Percentiles rank a stretch among this genome's conserved stretches.
These are phyloP conservation scores for Schizochytrium sp. DNA, from an alignment of 108 stramenopile species.

Conservation along the genomic window DNA sequence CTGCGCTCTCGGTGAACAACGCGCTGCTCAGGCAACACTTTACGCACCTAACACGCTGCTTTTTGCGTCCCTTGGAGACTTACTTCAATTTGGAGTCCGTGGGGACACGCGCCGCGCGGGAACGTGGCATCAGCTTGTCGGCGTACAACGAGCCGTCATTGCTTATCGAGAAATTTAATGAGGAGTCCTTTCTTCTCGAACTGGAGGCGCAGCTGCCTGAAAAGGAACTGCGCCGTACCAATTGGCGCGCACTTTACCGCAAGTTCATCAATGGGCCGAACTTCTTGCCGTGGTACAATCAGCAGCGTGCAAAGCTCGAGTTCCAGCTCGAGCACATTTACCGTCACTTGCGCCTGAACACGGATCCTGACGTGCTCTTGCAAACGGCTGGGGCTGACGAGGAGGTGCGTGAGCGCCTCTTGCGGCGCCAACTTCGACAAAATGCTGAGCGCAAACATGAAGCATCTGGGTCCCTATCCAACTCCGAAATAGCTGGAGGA, in stretches of 20 bases:
- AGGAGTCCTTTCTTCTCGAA: background rate
- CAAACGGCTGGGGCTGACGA: background rate
- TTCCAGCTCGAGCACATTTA: background rate
- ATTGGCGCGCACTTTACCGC: background rate
- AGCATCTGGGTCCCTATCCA: too few species aligned
- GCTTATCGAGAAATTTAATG: background rate
- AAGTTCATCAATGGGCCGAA: background rate
- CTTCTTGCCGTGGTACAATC: background rate
- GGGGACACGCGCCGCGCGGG: background rate
- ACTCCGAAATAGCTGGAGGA: too few species aligned
- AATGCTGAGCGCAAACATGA: background rate
- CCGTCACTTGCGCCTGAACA: background rate
- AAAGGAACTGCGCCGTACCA: background rate
- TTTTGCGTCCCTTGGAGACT: background rate
- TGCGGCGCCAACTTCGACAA: background rate
- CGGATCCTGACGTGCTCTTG: background rate
- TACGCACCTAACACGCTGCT: background rate
- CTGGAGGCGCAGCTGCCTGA: background rate
- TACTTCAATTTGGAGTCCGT: background rate
- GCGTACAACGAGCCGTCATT: background rate
- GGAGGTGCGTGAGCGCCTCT: background rate
- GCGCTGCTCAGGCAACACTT: background rate
- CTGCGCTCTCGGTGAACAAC: background rate
- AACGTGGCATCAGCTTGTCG: background rate
- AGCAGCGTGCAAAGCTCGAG: constrained; percentile 5